Evolutionary conservation across 2,329 filamentous ascomycete species (phyloP).

Genomic region (Rhytidhysteron rufulum): DNA sequence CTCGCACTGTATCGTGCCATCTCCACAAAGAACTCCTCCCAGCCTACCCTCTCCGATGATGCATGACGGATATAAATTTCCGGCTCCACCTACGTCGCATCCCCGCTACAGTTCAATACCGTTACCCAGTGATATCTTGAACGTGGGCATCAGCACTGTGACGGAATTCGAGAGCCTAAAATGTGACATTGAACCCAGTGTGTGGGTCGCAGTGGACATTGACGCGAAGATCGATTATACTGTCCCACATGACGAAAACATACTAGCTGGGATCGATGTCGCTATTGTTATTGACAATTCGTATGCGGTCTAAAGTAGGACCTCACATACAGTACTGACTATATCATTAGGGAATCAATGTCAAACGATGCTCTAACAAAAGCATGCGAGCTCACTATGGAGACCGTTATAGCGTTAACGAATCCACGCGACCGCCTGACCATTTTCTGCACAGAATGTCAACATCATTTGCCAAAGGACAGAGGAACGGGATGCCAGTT

Average conservation of each 20-base stretch:
- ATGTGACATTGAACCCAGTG: slow-evolving; percentile 2
- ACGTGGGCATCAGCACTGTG: neutral
- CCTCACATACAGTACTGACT: neutral
- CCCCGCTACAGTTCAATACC: neutral
- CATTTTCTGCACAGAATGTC: slow-evolving; percentile 11
- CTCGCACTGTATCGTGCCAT: neutral
- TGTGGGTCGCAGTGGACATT: slow-evolving; percentile 29
- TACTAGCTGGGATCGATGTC: slow-evolving; percentile 20
- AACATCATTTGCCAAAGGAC: slow-evolving; percentile 3
- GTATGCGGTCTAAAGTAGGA: slow-evolving; percentile 16
- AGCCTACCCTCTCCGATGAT: neutral
- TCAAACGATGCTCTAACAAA: slow-evolving; percentile 7
- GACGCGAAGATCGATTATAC: slow-evolving; percentile 20
- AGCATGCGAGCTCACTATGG: slow-evolving; percentile 6
- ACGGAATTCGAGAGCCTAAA: neutral
- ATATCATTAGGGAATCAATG: neutral
- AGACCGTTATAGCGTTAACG: slow-evolving; percentile 3
- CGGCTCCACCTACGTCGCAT: neutral
- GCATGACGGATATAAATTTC: neutral
- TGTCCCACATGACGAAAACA: slow-evolving; percentile 10
- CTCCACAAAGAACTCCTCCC: neutral
- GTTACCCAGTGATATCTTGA: neutral
- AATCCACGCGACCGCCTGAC: slow-evolving; percentile 9
- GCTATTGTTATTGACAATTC: slow-evolving; percentile 37
- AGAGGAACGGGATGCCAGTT: slow-evolving; percentile 7